These are phyloP conservation scores for Rhododendron griersonianum DNA, from an alignment of 148 eudicot species.

Conservation along the genomic window DNA sequence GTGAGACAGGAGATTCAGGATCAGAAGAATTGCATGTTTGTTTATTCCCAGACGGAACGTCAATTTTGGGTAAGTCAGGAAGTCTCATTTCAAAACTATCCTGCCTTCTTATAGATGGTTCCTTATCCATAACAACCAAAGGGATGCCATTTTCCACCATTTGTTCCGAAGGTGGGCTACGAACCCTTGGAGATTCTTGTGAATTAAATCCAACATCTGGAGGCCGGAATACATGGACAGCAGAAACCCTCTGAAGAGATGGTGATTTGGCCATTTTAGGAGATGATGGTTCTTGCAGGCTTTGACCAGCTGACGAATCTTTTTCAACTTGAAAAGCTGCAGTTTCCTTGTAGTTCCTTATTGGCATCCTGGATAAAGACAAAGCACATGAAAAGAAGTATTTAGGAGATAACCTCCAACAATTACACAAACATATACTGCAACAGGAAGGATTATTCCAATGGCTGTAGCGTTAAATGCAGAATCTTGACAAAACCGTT, in stretches of 20 bases:
- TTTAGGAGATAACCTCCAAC: background rate
- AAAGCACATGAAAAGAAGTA: background rate
- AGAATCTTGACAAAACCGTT: background rate
- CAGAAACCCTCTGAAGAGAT: conserved; percentile 84
- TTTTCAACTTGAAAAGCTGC: conserved; percentile 73
- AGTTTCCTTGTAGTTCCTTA: conserved; percentile 59
- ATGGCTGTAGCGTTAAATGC: background rate
- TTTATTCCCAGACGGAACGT: conserved; percentile 54
- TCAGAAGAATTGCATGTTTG: conserved; percentile 62
- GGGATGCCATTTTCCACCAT: conserved; percentile 69
- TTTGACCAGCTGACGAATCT: conserved; percentile 59
- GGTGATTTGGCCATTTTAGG: conserved; percentile 95
- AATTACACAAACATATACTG: background rate
- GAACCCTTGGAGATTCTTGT: conserved; percentile 70
- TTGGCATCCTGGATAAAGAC: conserved; percentile 63
- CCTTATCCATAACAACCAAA: conserved; percentile 51
- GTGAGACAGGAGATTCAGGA: conserved; percentile 98
- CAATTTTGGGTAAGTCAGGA: conserved; percentile 89
- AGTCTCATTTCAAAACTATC: conserved; percentile 95
- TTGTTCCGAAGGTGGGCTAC: conserved; percentile 76
- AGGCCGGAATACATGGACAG: conserved; percentile 48
- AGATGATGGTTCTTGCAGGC: conserved; percentile 84
- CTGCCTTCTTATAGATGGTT: conserved; percentile 82
- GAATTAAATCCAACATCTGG: conserved; percentile 69
- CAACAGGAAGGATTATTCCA: background rate